Percentiles rank a stretch among this genome's conserved stretches.
Conservation (phyloP, 306 rosid genomes). For the Malus fusca region DNA sequence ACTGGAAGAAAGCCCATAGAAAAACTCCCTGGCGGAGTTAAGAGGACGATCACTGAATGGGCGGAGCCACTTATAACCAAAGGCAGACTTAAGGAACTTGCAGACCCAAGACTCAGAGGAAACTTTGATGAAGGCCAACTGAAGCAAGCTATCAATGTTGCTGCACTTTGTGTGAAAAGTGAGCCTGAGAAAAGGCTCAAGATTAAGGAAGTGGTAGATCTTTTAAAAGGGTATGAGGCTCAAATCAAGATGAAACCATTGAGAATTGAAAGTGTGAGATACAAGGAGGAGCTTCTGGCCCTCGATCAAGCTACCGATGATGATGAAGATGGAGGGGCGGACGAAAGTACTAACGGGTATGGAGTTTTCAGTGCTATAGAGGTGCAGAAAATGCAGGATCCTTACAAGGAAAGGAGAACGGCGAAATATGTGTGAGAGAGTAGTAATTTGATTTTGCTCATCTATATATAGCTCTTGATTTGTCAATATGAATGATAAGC, state of each 20-base stretch:
- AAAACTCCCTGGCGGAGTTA: slow-evolving; percentile 64
- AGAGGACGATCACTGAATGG: slow-evolving; percentile 75
- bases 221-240: slow-evolving; percentile 48
- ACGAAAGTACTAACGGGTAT: slow-evolving; percentile 37
- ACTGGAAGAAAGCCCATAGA: slow-evolving; percentile 83
- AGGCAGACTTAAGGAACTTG: slow-evolving; percentile 50
- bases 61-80: slow-evolving; percentile 52
- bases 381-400: slow-evolving; percentile 50
- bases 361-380: slow-evolving; percentile 76
- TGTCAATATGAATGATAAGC: not conserved
- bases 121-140: slow-evolving; percentile 54
- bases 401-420: slow-evolving; percentile 27
- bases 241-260: slow-evolving; percentile 15
- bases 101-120: slow-evolving; percentile 63
- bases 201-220: slow-evolving; percentile 60
- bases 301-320: slow-evolving; percentile 44
- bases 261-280: slow-evolving; percentile 45
- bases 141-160: slow-evolving; percentile 48
- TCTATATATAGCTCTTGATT: not conserved
- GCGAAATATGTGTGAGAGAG: not conserved
- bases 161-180: slow-evolving; percentile 57
- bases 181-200: slow-evolving; percentile 61
- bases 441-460: not conserved
- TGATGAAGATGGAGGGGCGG: slow-evolving; percentile 21
- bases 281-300: slow-evolving; percentile 37